Evolutionary conservation across 2,329 filamentous ascomycete species (phyloP).

Genomic region (Didymella exigua): DNA sequence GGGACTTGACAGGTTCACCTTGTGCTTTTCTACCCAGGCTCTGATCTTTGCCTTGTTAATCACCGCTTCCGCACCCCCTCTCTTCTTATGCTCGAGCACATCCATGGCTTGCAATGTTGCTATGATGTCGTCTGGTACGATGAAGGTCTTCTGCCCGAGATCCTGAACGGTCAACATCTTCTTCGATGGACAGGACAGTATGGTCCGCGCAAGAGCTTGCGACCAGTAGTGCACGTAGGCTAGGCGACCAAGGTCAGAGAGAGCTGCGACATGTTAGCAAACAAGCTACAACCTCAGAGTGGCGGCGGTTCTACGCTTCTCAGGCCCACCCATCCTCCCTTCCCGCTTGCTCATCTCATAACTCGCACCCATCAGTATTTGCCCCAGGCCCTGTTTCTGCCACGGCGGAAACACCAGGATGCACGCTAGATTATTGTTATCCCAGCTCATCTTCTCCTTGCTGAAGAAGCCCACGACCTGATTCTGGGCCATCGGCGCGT

Average conservation of each 20-base stretch:
- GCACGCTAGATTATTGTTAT: conserved; percentile 96
- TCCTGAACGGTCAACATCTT: conserved; percentile 69
- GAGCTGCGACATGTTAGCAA: conserved; percentile 52
- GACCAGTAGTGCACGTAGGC: conserved; percentile 89
- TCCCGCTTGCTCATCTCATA: conserved; percentile 90
- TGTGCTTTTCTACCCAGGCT: conserved; percentile 68
- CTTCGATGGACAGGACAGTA: conserved; percentile 54
- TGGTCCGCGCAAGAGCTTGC: conserved; percentile 75
- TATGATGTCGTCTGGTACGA: conserved; percentile 83
- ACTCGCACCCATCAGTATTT: conserved; percentile 87
- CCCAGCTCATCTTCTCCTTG: conserved; percentile 98
- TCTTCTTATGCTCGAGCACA: conserved; percentile 61
- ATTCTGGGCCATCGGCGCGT: conserved; percentile 9
- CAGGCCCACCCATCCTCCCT: conserved; percentile 83
- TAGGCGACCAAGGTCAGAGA: conserved; percentile 81
- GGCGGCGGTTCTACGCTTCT: conserved; percentile 65
- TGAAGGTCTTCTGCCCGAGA: conserved; percentile 80
- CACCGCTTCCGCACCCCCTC: conserved; percentile 58
- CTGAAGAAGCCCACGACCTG: conserved; percentile 95
- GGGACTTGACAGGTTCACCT: conserved; percentile 65
- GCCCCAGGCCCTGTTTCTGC: conserved; percentile 87
- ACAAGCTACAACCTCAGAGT: neutral
- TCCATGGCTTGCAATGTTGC: conserved; percentile 80
- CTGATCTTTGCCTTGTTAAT: conserved; percentile 65
- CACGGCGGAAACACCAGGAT: conserved; percentile 96